Percentiles rank a stretch among this genome's conserved stretches.
Conservation (phyloP, 495 filamentous ascomycete species). For the Acidomyces sp. region DNA sequence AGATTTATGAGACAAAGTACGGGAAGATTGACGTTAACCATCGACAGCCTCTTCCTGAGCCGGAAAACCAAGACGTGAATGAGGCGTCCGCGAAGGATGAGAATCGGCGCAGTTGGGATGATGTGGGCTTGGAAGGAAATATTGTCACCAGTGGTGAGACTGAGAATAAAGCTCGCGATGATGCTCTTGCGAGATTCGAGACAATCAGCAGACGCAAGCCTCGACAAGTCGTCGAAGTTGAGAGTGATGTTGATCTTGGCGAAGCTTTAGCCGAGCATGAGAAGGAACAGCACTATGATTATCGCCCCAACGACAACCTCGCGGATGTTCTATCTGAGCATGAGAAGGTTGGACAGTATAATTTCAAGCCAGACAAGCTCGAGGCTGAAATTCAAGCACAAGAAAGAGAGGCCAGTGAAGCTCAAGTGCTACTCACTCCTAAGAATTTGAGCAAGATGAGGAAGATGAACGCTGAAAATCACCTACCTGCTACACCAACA, state of each 20-base stretch:
- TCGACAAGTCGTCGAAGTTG: slow-evolving; percentile 10
- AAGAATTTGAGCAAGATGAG: slow-evolving; percentile 1
- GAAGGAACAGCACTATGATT: slow-evolving; percentile 5
- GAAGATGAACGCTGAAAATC: neutral
- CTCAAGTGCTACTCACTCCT: slow-evolving; percentile 1
- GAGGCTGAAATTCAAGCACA: slow-evolving; percentile 9
- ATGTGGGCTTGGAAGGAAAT: too few species aligned
- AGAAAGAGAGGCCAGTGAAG: slow-evolving; percentile 11
- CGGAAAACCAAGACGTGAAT: too few species aligned
- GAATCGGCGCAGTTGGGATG: too few species aligned
- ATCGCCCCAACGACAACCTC: slow-evolving; percentile 3
- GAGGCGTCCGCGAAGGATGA: neutral
- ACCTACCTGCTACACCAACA: neutral
- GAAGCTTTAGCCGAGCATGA: slow-evolving; percentile 18
- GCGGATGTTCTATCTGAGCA: slow-evolving; percentile 8
- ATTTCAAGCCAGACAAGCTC: slow-evolving; percentile 1
- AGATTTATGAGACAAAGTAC: slow-evolving; percentile 36
- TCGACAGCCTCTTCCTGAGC: too few species aligned
- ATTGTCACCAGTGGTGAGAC: neutral
- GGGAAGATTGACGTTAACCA: slow-evolving; percentile 34
- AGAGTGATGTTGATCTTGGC: slow-evolving; percentile 16
- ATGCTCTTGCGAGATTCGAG: neutral
- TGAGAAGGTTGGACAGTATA: slow-evolving; percentile 6
- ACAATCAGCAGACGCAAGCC: neutral
- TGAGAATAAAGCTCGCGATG: neutral